Conservation (phyloP, 1,139 yeast species). For the Hyphopichia pseudoburtonii region DNA sequence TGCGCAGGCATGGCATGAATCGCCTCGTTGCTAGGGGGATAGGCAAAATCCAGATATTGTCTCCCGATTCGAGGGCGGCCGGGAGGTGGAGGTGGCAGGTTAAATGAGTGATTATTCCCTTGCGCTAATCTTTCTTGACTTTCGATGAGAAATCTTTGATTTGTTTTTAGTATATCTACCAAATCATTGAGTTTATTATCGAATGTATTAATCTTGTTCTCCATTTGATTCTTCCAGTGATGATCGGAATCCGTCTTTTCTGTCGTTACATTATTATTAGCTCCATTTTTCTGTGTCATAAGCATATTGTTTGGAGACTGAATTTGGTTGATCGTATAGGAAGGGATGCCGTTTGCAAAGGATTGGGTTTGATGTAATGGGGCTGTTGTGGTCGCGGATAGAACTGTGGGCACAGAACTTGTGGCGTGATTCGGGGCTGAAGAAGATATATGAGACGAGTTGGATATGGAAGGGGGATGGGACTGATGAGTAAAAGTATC, state of each 20-base stretch:
- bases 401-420: too few species aligned
- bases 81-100: slow-evolving; percentile 4
- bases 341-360: neutral
- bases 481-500: neutral
- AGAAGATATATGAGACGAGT: too few species aligned
- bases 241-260: too few species aligned
- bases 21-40: too few species aligned
- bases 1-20: neutral
- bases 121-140: slow-evolving; percentile 14
- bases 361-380: neutral
- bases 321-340: neutral
- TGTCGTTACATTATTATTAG: too few species aligned
- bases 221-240: slow-evolving; percentile 47
- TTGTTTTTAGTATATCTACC: slow-evolving; percentile 35
- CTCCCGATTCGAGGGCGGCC: slow-evolving; percentile 1
- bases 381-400: slow-evolving; percentile 1
- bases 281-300: neutral
- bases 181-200: slow-evolving; percentile 48
- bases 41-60: too few species aligned
- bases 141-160: slow-evolving; percentile 29
- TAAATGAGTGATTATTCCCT: neutral
- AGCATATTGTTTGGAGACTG: neutral
- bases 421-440: too few species aligned
- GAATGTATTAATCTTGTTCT: slow-evolving; percentile 43
- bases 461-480: too few species aligned